Evolutionary conservation across 805 yeast species (phyloP).

Genomic region (Metschnikowia gelsemii): DNA sequence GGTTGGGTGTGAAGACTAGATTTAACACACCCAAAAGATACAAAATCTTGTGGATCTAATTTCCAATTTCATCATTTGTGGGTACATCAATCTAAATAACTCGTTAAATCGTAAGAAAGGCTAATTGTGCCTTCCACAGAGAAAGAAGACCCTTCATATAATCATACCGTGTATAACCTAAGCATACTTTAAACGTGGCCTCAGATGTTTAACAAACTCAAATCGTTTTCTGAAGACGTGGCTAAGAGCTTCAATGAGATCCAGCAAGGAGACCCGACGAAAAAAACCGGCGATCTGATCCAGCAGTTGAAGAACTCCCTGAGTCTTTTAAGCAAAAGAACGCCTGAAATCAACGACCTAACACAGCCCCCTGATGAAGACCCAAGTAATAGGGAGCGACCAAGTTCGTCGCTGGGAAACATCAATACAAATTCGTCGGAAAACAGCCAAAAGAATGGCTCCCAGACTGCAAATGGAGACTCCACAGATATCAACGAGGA

Average conservation of each 20-base stretch:
- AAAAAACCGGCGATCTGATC: slow-evolving; percentile 18
- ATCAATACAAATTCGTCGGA: too few relatives aligned
- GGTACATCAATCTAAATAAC: too few relatives aligned
- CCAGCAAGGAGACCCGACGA: slow-evolving; percentile 20
- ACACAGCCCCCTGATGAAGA: slow-evolving; percentile 48
- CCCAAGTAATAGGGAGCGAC: slow-evolving; percentile 13
- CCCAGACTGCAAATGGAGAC: not conserved
- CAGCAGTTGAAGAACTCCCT: slow-evolving; percentile 34
- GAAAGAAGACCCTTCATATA: too few relatives aligned
- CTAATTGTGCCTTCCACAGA: too few relatives aligned
- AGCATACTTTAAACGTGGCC: not conserved
- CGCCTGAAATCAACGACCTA: slow-evolving; percentile 49
- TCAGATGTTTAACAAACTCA: slow-evolving; percentile 41
- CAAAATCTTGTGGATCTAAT: too few relatives aligned
- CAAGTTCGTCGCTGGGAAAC: too few relatives aligned
- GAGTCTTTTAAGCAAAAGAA: slow-evolving; percentile 37
- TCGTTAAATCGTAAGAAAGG: too few relatives aligned
- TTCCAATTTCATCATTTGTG: too few relatives aligned
- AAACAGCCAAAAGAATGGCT: too few relatives aligned
- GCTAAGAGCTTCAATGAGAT: slow-evolving; percentile 42
- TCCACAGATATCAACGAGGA: not conserved
- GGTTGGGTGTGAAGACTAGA: not conserved
- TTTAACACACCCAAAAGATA: not conserved
- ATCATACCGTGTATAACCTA: too few relatives aligned
- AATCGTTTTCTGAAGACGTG: slow-evolving; percentile 45